phyloP scores from a whole-genome alignment of 108 stramenopile genomes.

The Conticribra guillardii region DNA sequence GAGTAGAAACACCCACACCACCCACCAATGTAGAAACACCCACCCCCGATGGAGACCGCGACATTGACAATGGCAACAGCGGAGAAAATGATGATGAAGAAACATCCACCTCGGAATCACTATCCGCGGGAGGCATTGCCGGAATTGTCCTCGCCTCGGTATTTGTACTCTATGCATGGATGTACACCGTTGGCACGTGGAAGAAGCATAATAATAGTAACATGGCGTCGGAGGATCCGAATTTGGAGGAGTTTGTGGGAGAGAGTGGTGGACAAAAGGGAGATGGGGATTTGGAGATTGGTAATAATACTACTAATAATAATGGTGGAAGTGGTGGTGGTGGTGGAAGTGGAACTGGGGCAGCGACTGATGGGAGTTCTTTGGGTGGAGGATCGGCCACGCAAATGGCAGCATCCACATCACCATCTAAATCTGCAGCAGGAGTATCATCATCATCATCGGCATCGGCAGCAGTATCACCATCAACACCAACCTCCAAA shows the following conservation, averaged over 20 bases:
- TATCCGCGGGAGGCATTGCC: slow-evolving; percentile 37
- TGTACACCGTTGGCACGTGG: slow-evolving; percentile 7
- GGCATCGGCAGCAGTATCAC: no score
- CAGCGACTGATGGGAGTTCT: background rate
- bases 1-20: background rate
- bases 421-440: no score
- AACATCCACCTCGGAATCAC: slow-evolving; percentile 11
- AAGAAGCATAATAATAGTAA: slow-evolving; percentile 2
- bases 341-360: background rate
- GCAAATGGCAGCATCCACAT: no score
- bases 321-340: no score
- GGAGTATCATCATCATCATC: no score
- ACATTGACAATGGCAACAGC: no score
- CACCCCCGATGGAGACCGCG: background rate
- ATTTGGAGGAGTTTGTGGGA: slow-evolving; percentile 5
- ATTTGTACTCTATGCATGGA: background rate
- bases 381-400: background rate
- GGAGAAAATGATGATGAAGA: slow-evolving; percentile 2
- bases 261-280: slow-evolving; percentile 5
- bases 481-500: no score
- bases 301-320: background rate
- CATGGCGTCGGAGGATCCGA: background rate
- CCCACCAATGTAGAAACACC: background rate
- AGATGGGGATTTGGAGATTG: slow-evolving; percentile 27
- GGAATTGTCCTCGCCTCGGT: slow-evolving; percentile 39